Conservation (phyloP, 129 eudicot genomes). For the Arctium lappa region DNA sequence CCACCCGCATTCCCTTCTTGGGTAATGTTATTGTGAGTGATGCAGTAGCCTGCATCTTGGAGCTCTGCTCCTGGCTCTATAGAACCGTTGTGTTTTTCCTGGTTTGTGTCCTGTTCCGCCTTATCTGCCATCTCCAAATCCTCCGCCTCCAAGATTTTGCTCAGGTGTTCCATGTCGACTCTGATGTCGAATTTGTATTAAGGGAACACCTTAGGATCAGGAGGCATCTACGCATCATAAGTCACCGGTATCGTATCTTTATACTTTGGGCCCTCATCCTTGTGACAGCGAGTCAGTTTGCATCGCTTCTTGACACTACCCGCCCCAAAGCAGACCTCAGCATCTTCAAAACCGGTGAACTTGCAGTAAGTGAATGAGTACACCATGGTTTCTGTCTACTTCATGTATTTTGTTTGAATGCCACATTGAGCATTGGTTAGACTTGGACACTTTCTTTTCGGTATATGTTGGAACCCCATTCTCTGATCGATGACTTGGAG, state of each 20-base stretch:
- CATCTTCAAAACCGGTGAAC: slow-evolving; percentile 78
- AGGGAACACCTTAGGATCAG: slow-evolving; percentile 87
- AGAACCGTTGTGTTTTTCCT: slow-evolving; percentile 86
- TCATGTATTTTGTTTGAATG: neutral
- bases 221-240: slow-evolving; percentile 75
- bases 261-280: slow-evolving; percentile 65
- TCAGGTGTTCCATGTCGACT: slow-evolving; percentile 57
- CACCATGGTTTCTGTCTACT: neutral
- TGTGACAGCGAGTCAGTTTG: slow-evolving; percentile 69
- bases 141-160: slow-evolving; percentile 92
- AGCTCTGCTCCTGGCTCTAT: slow-evolving; percentile 88
- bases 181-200: slow-evolving; percentile 69
- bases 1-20: slow-evolving; percentile 73
- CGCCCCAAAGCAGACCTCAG: slow-evolving; percentile 58
- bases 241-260: slow-evolving; percentile 78
- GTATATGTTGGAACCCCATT: too few species aligned
- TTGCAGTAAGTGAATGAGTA: slow-evolving; percentile 56
- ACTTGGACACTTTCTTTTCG: too few species aligned
- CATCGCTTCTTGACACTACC: slow-evolving; percentile 73
- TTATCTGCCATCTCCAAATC: slow-evolving; percentile 90
- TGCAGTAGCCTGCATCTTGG: slow-evolving; percentile 68
- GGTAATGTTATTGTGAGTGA: slow-evolving; percentile 71
- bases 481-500: too few species aligned
- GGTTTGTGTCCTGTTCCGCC: slow-evolving; percentile 86
- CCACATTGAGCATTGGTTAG: neutral